Percentiles rank a stretch among this genome's conserved stretches.
phyloP scores from a whole-genome alignment of 345 rosid species.

The Citrus medica region DNA sequence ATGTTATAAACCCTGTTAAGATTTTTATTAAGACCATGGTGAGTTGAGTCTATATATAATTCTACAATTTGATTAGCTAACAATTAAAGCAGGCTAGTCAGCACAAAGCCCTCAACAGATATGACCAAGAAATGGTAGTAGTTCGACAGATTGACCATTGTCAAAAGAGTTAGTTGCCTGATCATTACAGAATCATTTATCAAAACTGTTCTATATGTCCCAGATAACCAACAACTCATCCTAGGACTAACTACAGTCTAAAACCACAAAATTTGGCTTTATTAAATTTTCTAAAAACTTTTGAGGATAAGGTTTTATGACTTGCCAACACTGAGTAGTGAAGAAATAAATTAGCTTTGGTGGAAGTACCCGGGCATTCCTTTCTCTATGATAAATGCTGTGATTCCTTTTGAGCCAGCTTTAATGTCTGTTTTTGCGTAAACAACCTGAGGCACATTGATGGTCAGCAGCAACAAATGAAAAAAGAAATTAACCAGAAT shows the following conservation, averaged over 20 bases:
- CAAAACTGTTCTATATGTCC: not conserved
- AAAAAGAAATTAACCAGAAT: not conserved
- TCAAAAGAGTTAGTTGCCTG: not conserved
- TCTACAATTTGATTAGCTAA: not conserved
- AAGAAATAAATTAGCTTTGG: not conserved
- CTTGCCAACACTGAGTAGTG: not conserved
- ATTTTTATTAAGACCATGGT: not conserved
- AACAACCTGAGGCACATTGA: conserved; percentile 51
- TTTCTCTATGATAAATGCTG: conserved; percentile 87
- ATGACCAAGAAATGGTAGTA: not conserved
- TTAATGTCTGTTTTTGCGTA: conserved; percentile 77
- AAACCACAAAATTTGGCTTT: not conserved
- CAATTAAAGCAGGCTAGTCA: not conserved
- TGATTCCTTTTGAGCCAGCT: conserved; percentile 90
- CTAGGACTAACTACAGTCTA: not conserved
- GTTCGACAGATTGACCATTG: not conserved
- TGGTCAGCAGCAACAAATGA: conserved; percentile 12
- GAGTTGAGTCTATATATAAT: not conserved
- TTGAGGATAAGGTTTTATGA: not conserved
- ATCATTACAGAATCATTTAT: not conserved
- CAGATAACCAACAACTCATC: not conserved
- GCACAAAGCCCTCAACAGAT: not conserved
- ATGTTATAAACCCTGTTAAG: not conserved
- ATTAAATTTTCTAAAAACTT: not conserved
- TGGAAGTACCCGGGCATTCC: conserved; percentile 82